Evolutionary conservation across 768 basidiomycete species (phyloP), one percentile per base, ranked within the genome.

Genomic region (Pleurotus sapidus): DNA sequence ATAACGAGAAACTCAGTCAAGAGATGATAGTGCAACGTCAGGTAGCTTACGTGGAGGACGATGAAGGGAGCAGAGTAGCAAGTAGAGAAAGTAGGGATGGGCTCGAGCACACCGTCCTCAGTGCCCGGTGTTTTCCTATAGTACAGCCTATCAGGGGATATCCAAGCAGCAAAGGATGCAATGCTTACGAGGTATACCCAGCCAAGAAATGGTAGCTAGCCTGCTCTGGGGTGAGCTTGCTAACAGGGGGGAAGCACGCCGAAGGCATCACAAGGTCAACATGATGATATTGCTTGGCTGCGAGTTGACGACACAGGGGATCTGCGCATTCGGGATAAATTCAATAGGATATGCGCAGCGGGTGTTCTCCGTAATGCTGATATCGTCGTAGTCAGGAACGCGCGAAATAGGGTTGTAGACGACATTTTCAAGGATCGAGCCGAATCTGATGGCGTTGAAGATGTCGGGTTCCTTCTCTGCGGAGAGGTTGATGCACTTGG

Each of bases 61-160:
- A 99, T 98, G 84, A 99, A 98, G n/a, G 97, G 97, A 42, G 95
- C 94, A 64, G 90, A 91, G 84, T 98, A 99, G 75, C 97, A 98
- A 30, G 95, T 98, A 17, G 95, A 97, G 84, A 99, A 99, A 42
- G 97, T 98, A 20, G 97, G 97, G 61, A 96, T 95, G 58, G 97
- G 97, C 72, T 99, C 97, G 46, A 97, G 82, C 25, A 99, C 91
- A 69, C 96, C 96, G 67, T 98, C 96, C 70, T 98, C 96, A 3
- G 96, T 98, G 56, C 95, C 95, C n/a, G 95, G 95, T 1, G 95
- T 98, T 83, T 98, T 98, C 63, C 88, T 89, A 48, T 48, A 55
- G 23, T 39, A n/a, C 37, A 5, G 46, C 3, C 3, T 39, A 47
- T 67, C 70, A 55, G 8, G 30, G 11, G 8, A 9, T 34, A 7